Conservation (phyloP, 805 yeast species). For the Candida tammaniensis region DNA sequence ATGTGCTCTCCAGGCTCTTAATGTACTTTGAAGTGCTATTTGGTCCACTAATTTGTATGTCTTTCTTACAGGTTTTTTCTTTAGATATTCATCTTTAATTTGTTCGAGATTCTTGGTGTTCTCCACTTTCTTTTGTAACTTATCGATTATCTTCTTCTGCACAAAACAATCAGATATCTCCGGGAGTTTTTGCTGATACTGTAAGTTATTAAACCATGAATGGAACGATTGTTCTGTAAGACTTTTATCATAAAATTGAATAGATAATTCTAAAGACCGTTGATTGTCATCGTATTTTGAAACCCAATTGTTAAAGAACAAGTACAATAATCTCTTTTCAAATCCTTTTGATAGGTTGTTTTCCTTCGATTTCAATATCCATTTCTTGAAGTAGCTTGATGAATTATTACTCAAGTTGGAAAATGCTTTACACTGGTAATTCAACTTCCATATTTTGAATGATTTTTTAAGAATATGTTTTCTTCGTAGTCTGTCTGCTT, state of each 20-base stretch:
- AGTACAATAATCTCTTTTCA: background rate
- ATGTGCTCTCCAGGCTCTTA: slow-evolving; percentile 21
- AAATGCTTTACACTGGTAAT: background rate
- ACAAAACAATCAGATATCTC: slow-evolving; percentile 11
- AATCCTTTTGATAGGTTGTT: background rate
- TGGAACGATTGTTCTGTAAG: background rate
- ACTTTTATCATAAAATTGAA: background rate
- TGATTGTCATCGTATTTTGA: background rate
- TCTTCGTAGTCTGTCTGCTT: slow-evolving; percentile 14
- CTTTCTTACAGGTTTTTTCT: background rate
- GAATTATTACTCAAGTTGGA: background rate
- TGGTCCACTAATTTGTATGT: background rate
- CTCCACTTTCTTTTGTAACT: background rate
- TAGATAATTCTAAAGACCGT: background rate
- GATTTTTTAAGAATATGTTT: slow-evolving; percentile 3
- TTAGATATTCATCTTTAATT: background rate
- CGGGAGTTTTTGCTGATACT: slow-evolving; percentile 9
- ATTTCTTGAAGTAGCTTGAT: slow-evolving; percentile 8
- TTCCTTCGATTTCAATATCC: slow-evolving; percentile 4
- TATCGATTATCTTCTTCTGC: slow-evolving; percentile 5
- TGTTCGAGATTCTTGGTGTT: background rate
- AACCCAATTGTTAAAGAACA: background rate
- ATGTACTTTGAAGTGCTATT: background rate
- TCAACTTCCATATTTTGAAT: slow-evolving; percentile 15
- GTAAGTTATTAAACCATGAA: slow-evolving; percentile 3